Evolutionary conservation across 257 asterid species (phyloP).

Genomic region (Solanum rostratum): DNA sequence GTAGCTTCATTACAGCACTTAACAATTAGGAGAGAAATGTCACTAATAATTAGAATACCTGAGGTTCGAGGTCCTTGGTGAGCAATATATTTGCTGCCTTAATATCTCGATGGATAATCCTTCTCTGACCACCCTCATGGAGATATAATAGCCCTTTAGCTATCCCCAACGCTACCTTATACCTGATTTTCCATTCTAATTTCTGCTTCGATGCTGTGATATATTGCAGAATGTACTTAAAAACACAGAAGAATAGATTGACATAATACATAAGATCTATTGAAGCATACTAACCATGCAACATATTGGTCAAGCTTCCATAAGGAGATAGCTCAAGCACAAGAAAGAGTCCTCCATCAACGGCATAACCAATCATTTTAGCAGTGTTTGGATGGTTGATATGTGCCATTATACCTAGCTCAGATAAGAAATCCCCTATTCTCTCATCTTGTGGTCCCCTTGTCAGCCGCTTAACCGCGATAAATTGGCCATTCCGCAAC

Average conservation of each 20-base stretch:
- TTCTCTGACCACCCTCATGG: conserved; percentile 85
- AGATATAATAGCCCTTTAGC: conserved; percentile 83
- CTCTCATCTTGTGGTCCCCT: conserved; percentile 62
- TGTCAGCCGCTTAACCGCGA: conserved; percentile 65
- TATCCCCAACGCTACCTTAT: conserved; percentile 68
- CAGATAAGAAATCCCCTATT: conserved; percentile 65
- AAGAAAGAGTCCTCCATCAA: conserved; percentile 78
- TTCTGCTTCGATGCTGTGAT: conserved; percentile 52
- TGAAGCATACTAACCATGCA: conserved; percentile 53
- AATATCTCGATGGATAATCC: conserved; percentile 90
- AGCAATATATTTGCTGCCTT: conserved; percentile 95
- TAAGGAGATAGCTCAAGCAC: conserved; percentile 90
- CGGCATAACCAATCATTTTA: conserved; percentile 84
- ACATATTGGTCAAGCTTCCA: conserved; percentile 88
- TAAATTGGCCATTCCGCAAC: conserved; percentile 55
- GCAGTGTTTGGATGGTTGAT: conserved; percentile 93
- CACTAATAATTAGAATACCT: conserved; percentile 22
- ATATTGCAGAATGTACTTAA: background rate
- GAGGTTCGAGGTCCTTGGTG: conserved; percentile 79
- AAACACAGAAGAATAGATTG: background rate
- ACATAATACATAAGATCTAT: background rate
- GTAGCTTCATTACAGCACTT: background rate
- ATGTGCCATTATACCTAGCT: conserved; percentile 97
- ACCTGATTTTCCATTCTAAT: conserved; percentile 60
- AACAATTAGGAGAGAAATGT: background rate